These are phyloP conservation scores for Mycena crocata DNA, from an alignment of 768 basidiomycete genomes.

Conservation along the genomic window DNA sequence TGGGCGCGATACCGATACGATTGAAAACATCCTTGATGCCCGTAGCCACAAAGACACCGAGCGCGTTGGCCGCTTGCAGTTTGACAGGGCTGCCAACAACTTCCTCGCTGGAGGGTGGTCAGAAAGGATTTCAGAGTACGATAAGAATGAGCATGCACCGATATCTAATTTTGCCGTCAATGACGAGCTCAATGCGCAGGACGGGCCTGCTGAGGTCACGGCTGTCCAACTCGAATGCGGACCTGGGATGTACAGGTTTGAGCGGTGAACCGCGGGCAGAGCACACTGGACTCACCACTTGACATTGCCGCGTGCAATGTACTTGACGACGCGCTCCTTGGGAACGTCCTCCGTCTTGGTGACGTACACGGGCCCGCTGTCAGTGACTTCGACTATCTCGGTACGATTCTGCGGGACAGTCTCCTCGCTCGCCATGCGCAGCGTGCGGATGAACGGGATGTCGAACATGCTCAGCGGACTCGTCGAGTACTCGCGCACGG, in stretches of 20 bases:
- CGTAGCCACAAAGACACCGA: conserved; percentile 59
- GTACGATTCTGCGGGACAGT: conserved; percentile 50
- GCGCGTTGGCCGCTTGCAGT: conserved; percentile 52
- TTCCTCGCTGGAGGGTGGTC: conserved; percentile 50
- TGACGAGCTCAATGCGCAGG: conserved; percentile 66
- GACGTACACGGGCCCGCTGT: conserved; percentile 39
- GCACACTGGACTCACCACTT: conserved; percentile 62
- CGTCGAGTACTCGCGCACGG: conserved; percentile 74
- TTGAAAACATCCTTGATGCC: conserved; percentile 67
- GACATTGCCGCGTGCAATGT: conserved; percentile 72
- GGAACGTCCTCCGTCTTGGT: conserved; percentile 55
- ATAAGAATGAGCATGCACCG: conserved; percentile 55
- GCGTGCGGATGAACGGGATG: conserved; percentile 68
- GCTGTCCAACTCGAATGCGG: conserved; percentile 78
- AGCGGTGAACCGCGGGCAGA: not conserved
- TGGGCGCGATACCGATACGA: conserved; percentile 64
- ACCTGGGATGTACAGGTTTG: conserved; percentile 51
- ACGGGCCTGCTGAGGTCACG: conserved; percentile 61
- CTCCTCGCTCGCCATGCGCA: conserved; percentile 57
- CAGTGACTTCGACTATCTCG: conserved; percentile 40
- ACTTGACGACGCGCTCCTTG: conserved; percentile 65
- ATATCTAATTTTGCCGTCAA: conserved; percentile 68
- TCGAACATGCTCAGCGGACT: conserved; percentile 79
- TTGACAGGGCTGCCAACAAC: conserved; percentile 61
- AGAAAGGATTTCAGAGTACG: not conserved